Evolutionary conservation across 75 land plant species (phyloP), one percentile per base, ranked within the genome.

Genomic region (Pinus albicaulis): DNA sequence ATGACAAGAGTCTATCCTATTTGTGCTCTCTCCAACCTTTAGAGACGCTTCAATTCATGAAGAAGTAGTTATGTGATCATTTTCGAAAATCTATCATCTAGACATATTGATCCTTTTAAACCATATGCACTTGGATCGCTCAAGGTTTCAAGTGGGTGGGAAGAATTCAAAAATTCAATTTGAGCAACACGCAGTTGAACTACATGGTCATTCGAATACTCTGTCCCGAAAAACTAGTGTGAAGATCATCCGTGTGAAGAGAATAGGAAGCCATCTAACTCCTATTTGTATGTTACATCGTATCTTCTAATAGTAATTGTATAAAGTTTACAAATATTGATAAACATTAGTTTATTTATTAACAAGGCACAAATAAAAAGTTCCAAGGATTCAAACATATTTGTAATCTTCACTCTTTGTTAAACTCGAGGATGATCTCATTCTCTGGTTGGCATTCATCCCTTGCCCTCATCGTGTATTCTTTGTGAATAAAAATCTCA

Each of bases 111-210:
- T 31, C 98, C 98, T 11, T 83, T 86, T 5, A 86, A 80, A 3
- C 99, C 98, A 77, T 95, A 98, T 14, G 99, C 90, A 57, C 86
- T 76, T 2, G 88, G 92, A 41, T 98, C 94, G 68, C 98, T 89
- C 53, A 98, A 73, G 34, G 86, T 95, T 80, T 98, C 99, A 5
- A 95, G 88, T 17, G 99, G 99, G 76, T 98, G 98, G 0, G 99
- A 98, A 13, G 92, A 77, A 84, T 95, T 95, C 11, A 98, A 59
- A 78, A 98, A 94, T 12, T 77, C 88, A 17, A 74, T 61, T 61
- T 84, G 79, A 14, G 99, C 98, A 19, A 90, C 89, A 38, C 79
- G 80, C 15, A 95, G 55, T 41, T 78, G 77, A 36, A 59, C 74
- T 22, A 57, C 66, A 0, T 31, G 31, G 2, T 31, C 31, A 2